Base-by-base conservation (phyloP, 805 yeast genomes). In the Kuraishia floccosa region DNA sequence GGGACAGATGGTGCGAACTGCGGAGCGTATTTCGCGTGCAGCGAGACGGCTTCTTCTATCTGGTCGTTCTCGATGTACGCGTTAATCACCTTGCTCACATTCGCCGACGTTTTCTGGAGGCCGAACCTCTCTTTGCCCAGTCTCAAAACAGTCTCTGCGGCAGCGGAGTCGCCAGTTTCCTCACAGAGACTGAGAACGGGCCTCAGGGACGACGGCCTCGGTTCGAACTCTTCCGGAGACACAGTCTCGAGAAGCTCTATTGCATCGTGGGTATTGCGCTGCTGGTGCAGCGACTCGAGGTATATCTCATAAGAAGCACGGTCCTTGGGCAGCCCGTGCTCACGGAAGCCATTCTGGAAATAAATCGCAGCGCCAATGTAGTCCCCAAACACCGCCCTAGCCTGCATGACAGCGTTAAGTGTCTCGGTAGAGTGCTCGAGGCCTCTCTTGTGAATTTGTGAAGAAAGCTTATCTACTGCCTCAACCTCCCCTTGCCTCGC, bases 381-480 rank as follows among this genome's bases (percentile, higher is more conserved):
- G 22, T 66, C 55, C 7, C 60, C 54, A 5, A 55, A 44, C 16
- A 47, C 50, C 10, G 65, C 40, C 25, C 61, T 50, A n/a, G 65
- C 40, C 17, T 54, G 48, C 30, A 76, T 62, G 25, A 76, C 42
- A 0, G 74, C 65, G 20, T 60, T 56, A 30, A 60, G 48, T 1
- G 74, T 56, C 6, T 47, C 42, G 2, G 58, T 50, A 3, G 60
- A 54, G 1, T 84, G 83, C 4, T 37, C 42, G 43, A 72, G 58
- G 1, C 63, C 60, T 32, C 76, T 55, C 31, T 56, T 49, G 4
- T 54, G 28, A 19, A 74, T 42, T 42, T 70, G 66, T n/a, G 53
- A 36, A 50, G 61, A 77, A 34, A 81, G 53, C 34, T 46, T 50
- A 17, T 65, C 68, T 8, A 68, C 73, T 45, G 62, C 66, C 24